Evolutionary conservation across 768 basidiomycete genomes (phyloP).

Genomic region (Termitomyces sp.): DNA sequence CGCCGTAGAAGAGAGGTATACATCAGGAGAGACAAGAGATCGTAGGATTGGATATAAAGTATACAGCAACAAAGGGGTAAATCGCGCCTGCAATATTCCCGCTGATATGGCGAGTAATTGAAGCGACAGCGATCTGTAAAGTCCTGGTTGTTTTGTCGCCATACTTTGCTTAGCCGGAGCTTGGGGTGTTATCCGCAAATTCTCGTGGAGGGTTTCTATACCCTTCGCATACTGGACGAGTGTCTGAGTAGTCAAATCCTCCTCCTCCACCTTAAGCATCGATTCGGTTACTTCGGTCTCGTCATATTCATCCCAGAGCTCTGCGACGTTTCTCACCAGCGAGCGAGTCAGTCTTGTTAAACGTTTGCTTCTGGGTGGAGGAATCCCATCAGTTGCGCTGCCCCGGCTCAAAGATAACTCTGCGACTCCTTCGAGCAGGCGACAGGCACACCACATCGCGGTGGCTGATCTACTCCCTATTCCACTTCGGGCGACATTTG

Average conservation of each 20-base stretch:
- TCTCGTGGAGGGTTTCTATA: conserved; percentile 57
- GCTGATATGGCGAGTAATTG: conserved; percentile 72
- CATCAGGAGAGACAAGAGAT: conserved; percentile 70
- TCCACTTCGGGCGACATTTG: conserved; percentile 47
- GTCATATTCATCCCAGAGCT: conserved; percentile 61
- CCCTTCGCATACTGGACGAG: conserved; percentile 67
- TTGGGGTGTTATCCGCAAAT: conserved; percentile 43
- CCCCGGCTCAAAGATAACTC: conserved; percentile 39
- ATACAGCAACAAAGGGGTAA: conserved; percentile 70
- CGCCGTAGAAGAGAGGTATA: conserved; percentile 73
- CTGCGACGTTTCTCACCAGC: conserved; percentile 59
- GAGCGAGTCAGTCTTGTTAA: conserved; percentile 64
- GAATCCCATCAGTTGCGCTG: conserved; percentile 20
- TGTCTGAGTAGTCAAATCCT: conserved; percentile 28
- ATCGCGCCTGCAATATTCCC: conserved; percentile 69
- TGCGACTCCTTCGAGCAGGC: conserved; percentile 71
- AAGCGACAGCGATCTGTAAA: conserved; percentile 71
- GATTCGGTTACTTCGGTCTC: conserved; percentile 13
- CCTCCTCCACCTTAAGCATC: conserved; percentile 20
- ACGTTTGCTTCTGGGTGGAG: conserved; percentile 38
- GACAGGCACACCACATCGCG: conserved; percentile 82
- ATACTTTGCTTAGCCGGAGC: conserved; percentile 22
- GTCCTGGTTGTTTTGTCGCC: conserved; percentile 44
- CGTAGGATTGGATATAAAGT: conserved; percentile 84
- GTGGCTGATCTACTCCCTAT: conserved; percentile 48